Conservation (phyloP, 1,139 yeast genomes). For the Suhomyces anneliseae region DNA sequence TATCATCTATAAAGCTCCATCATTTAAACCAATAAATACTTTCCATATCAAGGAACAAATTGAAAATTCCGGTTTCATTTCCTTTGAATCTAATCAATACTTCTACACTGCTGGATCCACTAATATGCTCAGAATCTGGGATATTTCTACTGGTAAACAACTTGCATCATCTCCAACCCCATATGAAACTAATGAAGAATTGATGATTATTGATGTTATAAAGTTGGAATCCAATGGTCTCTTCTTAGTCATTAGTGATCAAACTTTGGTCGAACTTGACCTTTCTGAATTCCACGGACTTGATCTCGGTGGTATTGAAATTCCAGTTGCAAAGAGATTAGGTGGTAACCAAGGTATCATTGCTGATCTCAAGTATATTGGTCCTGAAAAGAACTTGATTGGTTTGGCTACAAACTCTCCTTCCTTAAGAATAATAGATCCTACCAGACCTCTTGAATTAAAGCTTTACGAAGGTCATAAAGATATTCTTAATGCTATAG, state of each 20-base stretch:
- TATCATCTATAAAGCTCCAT: conserved; percentile 56
- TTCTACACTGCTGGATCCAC: conserved; percentile 83
- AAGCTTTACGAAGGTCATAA: conserved; percentile 74
- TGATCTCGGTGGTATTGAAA: conserved; percentile 24
- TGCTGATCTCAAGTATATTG: conserved; percentile 81
- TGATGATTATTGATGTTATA: conserved; percentile 61
- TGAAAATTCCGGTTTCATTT: conserved; percentile 75
- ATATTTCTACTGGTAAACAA: conserved; percentile 36
- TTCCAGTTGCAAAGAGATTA: conserved; percentile 53
- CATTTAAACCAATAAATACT: conserved; percentile 60
- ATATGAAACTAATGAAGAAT: conserved; percentile 62
- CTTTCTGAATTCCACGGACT: conserved; percentile 17
- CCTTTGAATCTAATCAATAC: conserved; percentile 31
- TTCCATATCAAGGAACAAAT: conserved; percentile 74
- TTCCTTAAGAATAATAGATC: conserved; percentile 71
- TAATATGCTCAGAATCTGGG: conserved; percentile 66
- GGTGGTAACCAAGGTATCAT: conserved; percentile 97
- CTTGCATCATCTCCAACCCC: conserved; percentile 52
- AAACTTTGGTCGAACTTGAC: conserved; percentile 65
- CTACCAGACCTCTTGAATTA: conserved; percentile 58
- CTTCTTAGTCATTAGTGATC: conserved; percentile 71
- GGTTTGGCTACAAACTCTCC: conserved; percentile 96
- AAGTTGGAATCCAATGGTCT: conserved; percentile 26
- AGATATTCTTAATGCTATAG: conserved; percentile 81
- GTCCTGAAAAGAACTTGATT: conserved; percentile 54